Base-by-base conservation (phyloP, 805 yeast genomes). In the Candida germanica region DNA sequence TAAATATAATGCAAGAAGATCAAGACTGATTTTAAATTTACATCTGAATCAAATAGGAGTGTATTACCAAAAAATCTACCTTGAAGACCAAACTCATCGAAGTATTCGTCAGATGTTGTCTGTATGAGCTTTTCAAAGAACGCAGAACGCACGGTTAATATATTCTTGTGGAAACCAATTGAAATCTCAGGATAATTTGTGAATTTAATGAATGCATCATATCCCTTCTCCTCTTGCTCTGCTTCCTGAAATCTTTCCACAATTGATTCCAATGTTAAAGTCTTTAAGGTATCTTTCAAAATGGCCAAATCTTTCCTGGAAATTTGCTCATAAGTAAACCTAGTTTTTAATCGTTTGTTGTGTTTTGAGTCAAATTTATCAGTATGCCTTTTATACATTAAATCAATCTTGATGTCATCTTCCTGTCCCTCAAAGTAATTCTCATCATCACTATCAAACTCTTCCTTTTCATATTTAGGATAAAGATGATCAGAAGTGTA, bases 1-100 rank as follows among this genome's bases (percentile, higher is more conserved):
- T 80, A 80, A 0, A 77, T 36, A 36, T 65, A 67, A 48, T 75
- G 75, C 2, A 64, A 47, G 5, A 66, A 53, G 6, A 66, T 48
- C 5, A 75, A 42, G 6, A 74, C 48, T 2, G 80, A 57, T 21
- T 64, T 53, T 8, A 70, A 33, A 12, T 66, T 47, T 27, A 61
- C 33, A 4, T 47, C 37, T 2, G 48, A 40, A 3, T 54, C 43
- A 17, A 68, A 47, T 1, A 40, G 31, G 32, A 62, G 29, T 2
- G 33, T 34, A 2, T 30, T 28, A 4, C 31, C 33, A 2, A 43
- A 38, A 19, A 52, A 59, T 16, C 28, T 36, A 1, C 64, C 67
- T 31, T 13, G 45, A 41, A 59, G 35, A 1, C 49, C 51, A n/a
- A 53, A 55, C 5, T 50, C 44, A 2, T 51, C 45, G 31, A 64